Base-by-base conservation (phyloP, 139 green algal genomes). In the Coelastrella sp. region DNA sequence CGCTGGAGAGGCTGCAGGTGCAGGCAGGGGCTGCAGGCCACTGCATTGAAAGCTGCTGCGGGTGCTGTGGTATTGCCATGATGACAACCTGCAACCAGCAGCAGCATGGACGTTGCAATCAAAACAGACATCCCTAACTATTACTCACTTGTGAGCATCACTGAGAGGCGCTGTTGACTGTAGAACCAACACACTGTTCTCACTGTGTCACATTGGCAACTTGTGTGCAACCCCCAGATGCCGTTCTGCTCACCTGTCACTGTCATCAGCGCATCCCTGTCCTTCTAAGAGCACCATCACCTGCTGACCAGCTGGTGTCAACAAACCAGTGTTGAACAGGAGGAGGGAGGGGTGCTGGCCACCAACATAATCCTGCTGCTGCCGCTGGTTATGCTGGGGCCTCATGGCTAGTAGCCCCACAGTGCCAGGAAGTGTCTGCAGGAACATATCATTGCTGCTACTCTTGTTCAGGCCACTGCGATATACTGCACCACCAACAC, bases 241-340 rank as follows among this genome's bases (percentile, higher is more conserved):
- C n/a, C n/a, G n/a, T n/a, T n/a, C n/a, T n/a, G n/a, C n/a, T n/a
- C n/a, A n/a, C n/a, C n/a, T n/a, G n/a, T n/a, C n/a, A n/a, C n/a
- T n/a, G n/a, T n/a, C n/a, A n/a, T n/a, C n/a, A n/a, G n/a, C n/a
- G n/a, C n/a, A n/a, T n/a, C n/a, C n/a, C n/a, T n/a, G n/a, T n/a
- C n/a, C n/a, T n/a, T n/a, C 34, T 5, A 25, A 62, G 69, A n/a
- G 25, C 25, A 45, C 23, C 32, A 80, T 50, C 45, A 80, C 35
- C 72, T 64, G 72, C 48, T 80, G 72, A 15, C 72, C 72, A 48
- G 72, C 72, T 30, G 21, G 17, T 23, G 72, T 50, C 45, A 80
- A 32, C 45, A 80, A 53, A 15, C 72, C 72, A 34, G 72, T 80
- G 48, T 80, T 80, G 48, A 80, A 80, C 45, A 80, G 48, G 45